A percentile compares a stretch with the other conserved stretches of the same genome.
Conservation (phyloP, 495 filamentous ascomycete species). For the Aspergillus coremiiformis region DNA sequence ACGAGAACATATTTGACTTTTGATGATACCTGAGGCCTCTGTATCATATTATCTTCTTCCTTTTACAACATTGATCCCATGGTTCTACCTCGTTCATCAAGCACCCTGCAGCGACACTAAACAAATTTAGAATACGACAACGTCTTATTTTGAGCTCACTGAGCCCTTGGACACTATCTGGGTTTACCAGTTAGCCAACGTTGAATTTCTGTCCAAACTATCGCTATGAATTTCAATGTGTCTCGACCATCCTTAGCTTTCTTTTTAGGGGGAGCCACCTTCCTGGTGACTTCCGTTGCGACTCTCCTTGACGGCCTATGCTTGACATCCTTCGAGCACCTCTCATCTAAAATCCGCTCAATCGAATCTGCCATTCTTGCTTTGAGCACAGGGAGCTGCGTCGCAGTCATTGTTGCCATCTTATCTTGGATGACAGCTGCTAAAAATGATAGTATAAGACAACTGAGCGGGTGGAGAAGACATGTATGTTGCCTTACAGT, state of each 20-base stretch:
- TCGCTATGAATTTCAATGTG: constrained; percentile 11
- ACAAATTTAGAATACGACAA: background rate
- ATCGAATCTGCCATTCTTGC: constrained; percentile 21
- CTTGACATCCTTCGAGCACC: constrained; percentile 20
- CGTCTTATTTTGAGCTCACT: background rate
- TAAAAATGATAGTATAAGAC: constrained; percentile 6
- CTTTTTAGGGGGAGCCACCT: constrained; percentile 20
- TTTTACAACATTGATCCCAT: background rate
- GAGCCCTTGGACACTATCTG: background rate
- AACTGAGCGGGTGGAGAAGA: constrained; percentile 18
- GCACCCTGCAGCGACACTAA: background rate
- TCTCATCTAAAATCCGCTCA: constrained; percentile 10
- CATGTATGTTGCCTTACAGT: constrained; percentile 15
- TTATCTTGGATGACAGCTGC: constrained; percentile 21
- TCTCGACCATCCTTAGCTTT: constrained; percentile 16
- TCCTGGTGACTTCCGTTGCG: constrained; percentile 21
- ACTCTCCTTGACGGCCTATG: constrained; percentile 32
- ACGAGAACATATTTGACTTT: background rate
- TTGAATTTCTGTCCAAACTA: background rate
- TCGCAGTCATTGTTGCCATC: constrained; percentile 19
- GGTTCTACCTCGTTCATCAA: background rate
- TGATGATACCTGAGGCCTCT: constrained; percentile 1
- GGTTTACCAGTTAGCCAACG: background rate
- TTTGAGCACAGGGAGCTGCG: constrained; percentile 25
- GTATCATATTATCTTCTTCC: background rate